Conservation (phyloP, 2,329 filamentous ascomycete genomes). For the Epichloe hybrida region DNA sequence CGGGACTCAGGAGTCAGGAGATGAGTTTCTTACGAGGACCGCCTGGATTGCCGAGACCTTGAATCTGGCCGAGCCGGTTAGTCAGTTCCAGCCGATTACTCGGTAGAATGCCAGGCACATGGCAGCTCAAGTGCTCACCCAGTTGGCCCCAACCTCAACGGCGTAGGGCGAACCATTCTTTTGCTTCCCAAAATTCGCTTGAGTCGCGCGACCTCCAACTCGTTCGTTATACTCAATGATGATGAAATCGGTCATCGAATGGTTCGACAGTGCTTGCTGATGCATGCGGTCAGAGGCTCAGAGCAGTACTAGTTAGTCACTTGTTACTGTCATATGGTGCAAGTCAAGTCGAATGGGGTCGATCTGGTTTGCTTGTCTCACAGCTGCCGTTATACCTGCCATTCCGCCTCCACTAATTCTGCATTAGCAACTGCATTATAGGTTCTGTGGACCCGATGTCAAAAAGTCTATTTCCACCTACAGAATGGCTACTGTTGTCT, state of each 20-base stretch:
- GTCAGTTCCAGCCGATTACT: neutral
- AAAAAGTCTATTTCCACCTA: conserved; percentile 5
- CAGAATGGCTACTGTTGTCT: conserved; percentile 20
- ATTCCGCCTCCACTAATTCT: conserved; percentile 38
- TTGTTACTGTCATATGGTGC: neutral
- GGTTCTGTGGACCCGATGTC: neutral
- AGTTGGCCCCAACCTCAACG: conserved; percentile 56
- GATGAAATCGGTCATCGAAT: conserved; percentile 48
- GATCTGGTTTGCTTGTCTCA: conserved; percentile 2
- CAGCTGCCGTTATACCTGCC: conserved; percentile 48
- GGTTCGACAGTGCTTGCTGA: conserved; percentile 43
- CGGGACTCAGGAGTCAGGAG: neutral
- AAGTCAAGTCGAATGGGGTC: too few species aligned
- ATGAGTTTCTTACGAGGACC: conserved; percentile 10
- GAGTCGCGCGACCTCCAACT: conserved; percentile 48
- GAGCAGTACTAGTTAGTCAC: neutral
- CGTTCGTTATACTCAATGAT: conserved; percentile 50
- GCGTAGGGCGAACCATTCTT: conserved; percentile 37
- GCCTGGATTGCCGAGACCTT: conserved; percentile 12
- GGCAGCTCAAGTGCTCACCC: conserved; percentile 24
- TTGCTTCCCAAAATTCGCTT: conserved; percentile 40
- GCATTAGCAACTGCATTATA: neutral
- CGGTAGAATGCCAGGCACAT: neutral
- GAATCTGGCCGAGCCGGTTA: conserved; percentile 11
- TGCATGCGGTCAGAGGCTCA: neutral